These are phyloP conservation scores for Lactarius vividus DNA, from an alignment of 768 basidiomycete genomes.

Conservation along the genomic window DNA sequence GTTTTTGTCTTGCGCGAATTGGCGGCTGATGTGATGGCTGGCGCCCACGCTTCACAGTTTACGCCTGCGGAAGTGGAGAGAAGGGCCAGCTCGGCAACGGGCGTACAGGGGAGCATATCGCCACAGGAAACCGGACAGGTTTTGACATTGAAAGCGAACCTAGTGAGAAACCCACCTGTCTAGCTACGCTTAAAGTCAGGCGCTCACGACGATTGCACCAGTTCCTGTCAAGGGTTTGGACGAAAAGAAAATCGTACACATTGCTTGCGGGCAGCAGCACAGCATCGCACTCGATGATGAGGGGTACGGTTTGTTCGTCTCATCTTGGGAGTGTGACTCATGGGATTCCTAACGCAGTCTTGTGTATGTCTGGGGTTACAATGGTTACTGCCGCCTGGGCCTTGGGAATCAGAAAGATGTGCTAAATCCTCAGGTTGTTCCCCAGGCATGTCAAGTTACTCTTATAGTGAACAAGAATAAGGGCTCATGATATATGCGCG, in stretches of 20 bases:
- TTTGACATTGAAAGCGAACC: constrained; percentile 77
- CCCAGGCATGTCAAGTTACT: constrained; percentile 50
- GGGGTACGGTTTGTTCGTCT: constrained; percentile 47
- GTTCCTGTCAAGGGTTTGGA: constrained; percentile 75
- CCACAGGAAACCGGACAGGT: constrained; percentile 78
- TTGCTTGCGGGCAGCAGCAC: constrained; percentile 87
- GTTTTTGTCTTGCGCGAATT: not conserved
- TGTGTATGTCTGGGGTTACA: constrained; percentile 86
- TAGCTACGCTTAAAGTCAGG: constrained; percentile 10
- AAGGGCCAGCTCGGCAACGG: constrained; percentile 94
- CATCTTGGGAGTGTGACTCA: not conserved
- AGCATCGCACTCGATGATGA: constrained; percentile 74
- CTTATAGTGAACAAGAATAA: not conserved
- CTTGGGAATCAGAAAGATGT: constrained; percentile 82
- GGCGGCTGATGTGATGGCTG: constrained; percentile 12
- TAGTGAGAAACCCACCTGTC: constrained; percentile 40
- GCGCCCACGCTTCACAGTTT: constrained; percentile 48
- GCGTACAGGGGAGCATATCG: constrained; percentile 87
- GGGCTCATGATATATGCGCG: constrained; percentile 3
- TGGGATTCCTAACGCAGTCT: constrained; percentile 42
- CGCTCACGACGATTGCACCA: constrained; percentile 33
- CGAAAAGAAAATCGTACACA: constrained; percentile 74
- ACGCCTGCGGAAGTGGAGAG: constrained; percentile 87
- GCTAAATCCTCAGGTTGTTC: constrained; percentile 77
- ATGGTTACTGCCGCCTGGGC: constrained; percentile 89